A percentile compares a stretch with the other conserved stretches of the same genome.
Evolutionary conservation across 139 green algal species (phyloP).

Genomic region (Desmodesmus armatus): DNA sequence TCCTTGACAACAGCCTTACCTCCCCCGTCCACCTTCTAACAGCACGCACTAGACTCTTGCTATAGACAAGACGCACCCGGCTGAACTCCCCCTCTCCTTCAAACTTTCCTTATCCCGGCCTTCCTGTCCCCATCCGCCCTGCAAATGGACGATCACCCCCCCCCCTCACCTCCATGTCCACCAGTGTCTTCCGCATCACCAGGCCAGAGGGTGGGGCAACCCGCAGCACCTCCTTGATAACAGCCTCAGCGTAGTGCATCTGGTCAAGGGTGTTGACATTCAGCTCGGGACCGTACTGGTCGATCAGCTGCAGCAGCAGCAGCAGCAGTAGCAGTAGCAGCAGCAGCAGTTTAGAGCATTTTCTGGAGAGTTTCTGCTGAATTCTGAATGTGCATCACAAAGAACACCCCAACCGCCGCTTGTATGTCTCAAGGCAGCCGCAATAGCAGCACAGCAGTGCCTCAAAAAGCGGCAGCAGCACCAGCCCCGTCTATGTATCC

Average conservation of each 20-base stretch:
- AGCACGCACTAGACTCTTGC: too few species aligned
- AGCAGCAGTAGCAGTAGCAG: neutral
- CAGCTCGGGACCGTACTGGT: constrained; percentile 4
- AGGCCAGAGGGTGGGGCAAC: constrained; percentile 1
- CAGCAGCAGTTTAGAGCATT: neutral
- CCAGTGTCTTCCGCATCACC: constrained; percentile 2
- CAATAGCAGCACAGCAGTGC: too few species aligned
- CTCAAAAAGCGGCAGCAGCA: too few species aligned
- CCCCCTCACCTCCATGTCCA: constrained; percentile 13
- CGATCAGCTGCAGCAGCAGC: constrained; percentile 5
- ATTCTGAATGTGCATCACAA: neutral
- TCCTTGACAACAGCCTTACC: constrained; percentile 30
- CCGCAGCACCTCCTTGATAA: constrained; percentile 21
- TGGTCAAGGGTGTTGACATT: neutral
- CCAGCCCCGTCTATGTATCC: too few species aligned
- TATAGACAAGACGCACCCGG: neutral
- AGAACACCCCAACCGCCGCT: neutral
- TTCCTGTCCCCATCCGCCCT: neutral
- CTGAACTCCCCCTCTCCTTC: too few species aligned
- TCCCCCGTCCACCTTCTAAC: too few species aligned
- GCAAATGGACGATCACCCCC: neutral
- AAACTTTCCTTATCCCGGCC: too few species aligned
- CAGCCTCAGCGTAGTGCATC: constrained; percentile 35
- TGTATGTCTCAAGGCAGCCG: too few species aligned
- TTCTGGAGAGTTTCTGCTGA: neutral